Percentiles rank a stretch among this genome's conserved stretches.
Conservation (phyloP, 495 filamentous ascomycete species). For the Neurospora sp. region DNA sequence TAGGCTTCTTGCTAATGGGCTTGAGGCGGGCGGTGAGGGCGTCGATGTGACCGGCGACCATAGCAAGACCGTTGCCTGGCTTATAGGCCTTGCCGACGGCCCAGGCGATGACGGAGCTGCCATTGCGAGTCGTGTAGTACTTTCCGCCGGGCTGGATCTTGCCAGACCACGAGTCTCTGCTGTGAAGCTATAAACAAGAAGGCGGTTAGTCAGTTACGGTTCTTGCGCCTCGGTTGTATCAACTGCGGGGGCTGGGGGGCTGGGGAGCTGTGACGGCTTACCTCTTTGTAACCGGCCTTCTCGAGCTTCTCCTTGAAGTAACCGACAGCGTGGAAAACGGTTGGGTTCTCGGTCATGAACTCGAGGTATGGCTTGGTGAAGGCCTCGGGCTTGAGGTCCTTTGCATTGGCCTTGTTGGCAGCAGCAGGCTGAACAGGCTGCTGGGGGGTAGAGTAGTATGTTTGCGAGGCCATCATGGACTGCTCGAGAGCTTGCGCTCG, state of each 20-base stretch:
- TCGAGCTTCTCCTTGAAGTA: conserved; percentile 63
- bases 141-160: conserved; percentile 71
- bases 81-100: conserved; percentile 70
- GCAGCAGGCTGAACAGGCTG: background rate
- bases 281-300: conserved; percentile 58
- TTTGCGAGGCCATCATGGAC: conserved; percentile 9
- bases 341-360: conserved; percentile 84
- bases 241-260: background rate
- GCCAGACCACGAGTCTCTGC: conserved; percentile 67
- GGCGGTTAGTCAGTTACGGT: background rate
- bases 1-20: conserved; percentile 73
- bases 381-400: conserved; percentile 39
- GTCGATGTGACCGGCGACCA: conserved; percentile 85
- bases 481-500: conserved; percentile 20
- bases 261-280: conserved; percentile 12
- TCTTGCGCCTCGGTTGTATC: background rate
- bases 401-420: conserved; percentile 18
- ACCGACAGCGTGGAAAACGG: conserved; percentile 79
- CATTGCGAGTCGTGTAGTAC: conserved; percentile 82
- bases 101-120: conserved; percentile 81
- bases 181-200: conserved; percentile 46
- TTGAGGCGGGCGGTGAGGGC: conserved; percentile 82
- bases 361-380: conserved; percentile 79
- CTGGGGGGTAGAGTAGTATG: background rate
- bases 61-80: conserved; percentile 72